A percentile compares a stretch with the other conserved stretches of the same genome.
Evolutionary conservation across 2,329 filamentous ascomycete species (phyloP).

Genomic region (Ilyonectria destructans): DNA sequence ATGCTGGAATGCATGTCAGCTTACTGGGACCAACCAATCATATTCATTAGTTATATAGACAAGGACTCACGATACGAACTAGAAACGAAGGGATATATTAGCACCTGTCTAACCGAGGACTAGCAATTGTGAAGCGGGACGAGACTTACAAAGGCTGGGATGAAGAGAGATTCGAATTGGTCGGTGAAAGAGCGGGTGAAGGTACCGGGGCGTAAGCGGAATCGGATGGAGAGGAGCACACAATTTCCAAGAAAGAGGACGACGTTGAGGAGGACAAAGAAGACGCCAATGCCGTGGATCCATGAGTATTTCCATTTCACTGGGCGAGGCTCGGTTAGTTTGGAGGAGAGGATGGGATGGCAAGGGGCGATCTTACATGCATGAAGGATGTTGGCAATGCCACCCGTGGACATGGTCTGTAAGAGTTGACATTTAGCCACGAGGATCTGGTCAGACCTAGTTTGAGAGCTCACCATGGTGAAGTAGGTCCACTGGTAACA

Average conservation of each 20-base stretch:
- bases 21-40: neutral
- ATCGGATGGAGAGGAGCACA: slow-evolving; percentile 77
- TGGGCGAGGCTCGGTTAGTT: slow-evolving; percentile 25
- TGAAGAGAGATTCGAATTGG: slow-evolving; percentile 84
- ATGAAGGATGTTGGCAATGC: slow-evolving; percentile 70
- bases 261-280: slow-evolving; percentile 77
- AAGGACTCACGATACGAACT: slow-evolving; percentile 63
- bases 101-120: slow-evolving; percentile 25
- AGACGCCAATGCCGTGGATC: slow-evolving; percentile 71
- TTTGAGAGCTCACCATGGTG: slow-evolving; percentile 62
- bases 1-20: slow-evolving; percentile 63
- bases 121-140: neutral
- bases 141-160: slow-evolving; percentile 73
- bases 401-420: slow-evolving; percentile 67
- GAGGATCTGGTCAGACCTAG: neutral
- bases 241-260: slow-evolving; percentile 76
- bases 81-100: slow-evolving; percentile 7
- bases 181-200: slow-evolving; percentile 82
- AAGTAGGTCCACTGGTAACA: slow-evolving; percentile 84
- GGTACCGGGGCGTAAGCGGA: slow-evolving; percentile 79
- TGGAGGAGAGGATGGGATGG: neutral
- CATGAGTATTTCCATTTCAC: slow-evolving; percentile 62
- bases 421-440: slow-evolving; percentile 16
- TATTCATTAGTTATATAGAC: neutral
- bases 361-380: slow-evolving; percentile 43